These are phyloP conservation scores for Blepharisma undulans DNA, from an alignment of 169 alveolate species.

Conservation along the genomic window DNA sequence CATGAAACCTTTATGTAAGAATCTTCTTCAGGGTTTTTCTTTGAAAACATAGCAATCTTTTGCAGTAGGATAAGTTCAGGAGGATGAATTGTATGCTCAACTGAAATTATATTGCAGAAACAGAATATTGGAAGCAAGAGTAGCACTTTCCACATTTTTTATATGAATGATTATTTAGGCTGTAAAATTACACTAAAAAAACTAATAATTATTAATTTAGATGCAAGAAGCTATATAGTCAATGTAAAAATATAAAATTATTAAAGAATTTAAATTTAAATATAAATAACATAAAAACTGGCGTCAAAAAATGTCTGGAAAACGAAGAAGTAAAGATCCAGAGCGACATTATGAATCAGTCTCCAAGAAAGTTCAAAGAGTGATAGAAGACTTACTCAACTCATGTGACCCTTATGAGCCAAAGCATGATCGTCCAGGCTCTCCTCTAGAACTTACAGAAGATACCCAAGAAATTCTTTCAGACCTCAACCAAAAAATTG, in stretches of 20 bases:
- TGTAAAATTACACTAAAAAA: too few species aligned
- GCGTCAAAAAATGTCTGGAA: background rate
- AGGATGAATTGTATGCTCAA: background rate
- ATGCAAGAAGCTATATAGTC: too few species aligned
- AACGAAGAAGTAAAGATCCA: background rate
- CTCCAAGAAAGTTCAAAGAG: constrained; percentile 1
- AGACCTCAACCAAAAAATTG: background rate
- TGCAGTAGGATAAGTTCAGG: background rate
- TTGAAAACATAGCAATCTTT: background rate
- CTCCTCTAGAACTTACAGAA: background rate
- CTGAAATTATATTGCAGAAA: background rate
- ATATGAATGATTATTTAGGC: too few species aligned
- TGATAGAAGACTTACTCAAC: background rate
- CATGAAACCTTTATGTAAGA: background rate
- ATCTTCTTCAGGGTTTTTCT: background rate
- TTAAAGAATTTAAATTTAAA: background rate
- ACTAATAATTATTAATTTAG: too few species aligned
- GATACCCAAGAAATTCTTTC: background rate
- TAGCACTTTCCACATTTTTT: background rate
- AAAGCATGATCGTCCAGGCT: background rate
- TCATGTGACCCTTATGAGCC: constrained; percentile 26
- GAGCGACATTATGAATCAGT: background rate
- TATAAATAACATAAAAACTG: background rate
- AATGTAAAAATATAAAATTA: background rate
- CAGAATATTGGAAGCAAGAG: background rate